A percentile compares a stretch with the other conserved stretches of the same genome.
Evolutionary conservation across 129 eudicot genomes (phyloP).

Genomic region (Chrysanthemum lavandulifolium): DNA sequence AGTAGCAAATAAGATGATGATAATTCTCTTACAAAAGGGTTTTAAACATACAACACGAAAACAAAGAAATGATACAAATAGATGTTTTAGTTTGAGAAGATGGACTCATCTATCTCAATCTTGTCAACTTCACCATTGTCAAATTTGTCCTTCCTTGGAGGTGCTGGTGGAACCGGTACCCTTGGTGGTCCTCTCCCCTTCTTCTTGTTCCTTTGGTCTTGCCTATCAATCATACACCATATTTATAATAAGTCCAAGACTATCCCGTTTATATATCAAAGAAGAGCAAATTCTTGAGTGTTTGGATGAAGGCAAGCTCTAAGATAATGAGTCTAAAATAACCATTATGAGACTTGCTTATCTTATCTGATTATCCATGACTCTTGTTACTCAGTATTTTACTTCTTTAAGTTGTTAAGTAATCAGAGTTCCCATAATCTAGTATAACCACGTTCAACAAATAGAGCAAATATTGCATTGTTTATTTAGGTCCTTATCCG

Average conservation of each 20-base stretch:
- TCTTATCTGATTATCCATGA: no score
- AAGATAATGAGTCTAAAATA: no score
- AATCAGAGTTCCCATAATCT: no score
- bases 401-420: no score
- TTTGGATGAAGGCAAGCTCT: no score
- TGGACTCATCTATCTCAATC: constrained; percentile 67
- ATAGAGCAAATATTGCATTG: no score
- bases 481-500: no score
- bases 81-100: constrained; percentile 33
- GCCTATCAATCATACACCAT: constrained; percentile 44
- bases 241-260: not conserved
- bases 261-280: not conserved
- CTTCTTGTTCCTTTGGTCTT: constrained; percentile 80
- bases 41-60: constrained; percentile 19
- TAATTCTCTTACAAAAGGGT: constrained; percentile 12
- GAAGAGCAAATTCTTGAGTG: no score
- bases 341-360: no score
- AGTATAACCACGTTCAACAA: no score
- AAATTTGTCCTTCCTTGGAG: constrained; percentile 67
- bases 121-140: constrained; percentile 63
- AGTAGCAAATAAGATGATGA: constrained; percentile 11
- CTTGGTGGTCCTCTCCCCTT: constrained; percentile 97
- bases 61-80: constrained; percentile 17
- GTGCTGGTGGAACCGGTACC: constrained; percentile 70
- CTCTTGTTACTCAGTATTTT: no score